Evolutionary conservation across 257 asterid genomes (phyloP).

Genomic region (Striga asiatica): DNA sequence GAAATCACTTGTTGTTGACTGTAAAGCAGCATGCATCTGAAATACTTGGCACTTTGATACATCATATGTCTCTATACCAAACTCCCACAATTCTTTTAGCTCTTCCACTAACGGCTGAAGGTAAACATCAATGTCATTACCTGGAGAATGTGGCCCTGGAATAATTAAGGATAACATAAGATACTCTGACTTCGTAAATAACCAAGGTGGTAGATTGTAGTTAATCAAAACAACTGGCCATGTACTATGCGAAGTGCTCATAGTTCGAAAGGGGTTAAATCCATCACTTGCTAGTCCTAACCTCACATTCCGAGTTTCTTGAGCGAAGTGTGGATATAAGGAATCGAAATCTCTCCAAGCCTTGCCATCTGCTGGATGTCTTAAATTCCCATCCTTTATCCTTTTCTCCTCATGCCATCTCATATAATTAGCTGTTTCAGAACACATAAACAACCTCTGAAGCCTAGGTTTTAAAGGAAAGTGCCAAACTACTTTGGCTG

Average conservation of each 20-base stretch:
- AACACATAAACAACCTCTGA: constrained; percentile 2
- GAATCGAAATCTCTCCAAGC: neutral
- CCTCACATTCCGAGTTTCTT: constrained; percentile 5
- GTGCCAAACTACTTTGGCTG: neutral
- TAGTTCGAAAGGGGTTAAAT: neutral
- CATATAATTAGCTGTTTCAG: neutral
- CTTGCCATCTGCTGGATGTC: neutral
- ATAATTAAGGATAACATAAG: neutral
- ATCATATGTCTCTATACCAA: too few relatives aligned
- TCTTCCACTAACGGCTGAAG: too few relatives aligned
- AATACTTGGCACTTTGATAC: too few relatives aligned
- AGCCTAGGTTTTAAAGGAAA: constrained; percentile 1
- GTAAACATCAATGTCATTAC: neutral
- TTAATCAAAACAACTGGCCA: neutral
- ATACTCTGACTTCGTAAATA: neutral
- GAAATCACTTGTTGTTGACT: too few relatives aligned
- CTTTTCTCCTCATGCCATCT: neutral
- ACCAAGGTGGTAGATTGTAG: neutral
- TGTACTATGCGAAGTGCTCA: neutral
- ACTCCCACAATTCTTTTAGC: too few relatives aligned
- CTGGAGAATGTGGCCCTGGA: neutral
- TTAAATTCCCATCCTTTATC: too few relatives aligned
- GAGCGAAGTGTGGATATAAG: too few relatives aligned
- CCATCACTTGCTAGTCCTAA: neutral
- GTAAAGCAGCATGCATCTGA: too few relatives aligned